A percentile compares a stretch with the other conserved stretches of the same genome.
Conservation (phyloP, 495 filamentous ascomycete species). For the Podospora comata region DNA sequence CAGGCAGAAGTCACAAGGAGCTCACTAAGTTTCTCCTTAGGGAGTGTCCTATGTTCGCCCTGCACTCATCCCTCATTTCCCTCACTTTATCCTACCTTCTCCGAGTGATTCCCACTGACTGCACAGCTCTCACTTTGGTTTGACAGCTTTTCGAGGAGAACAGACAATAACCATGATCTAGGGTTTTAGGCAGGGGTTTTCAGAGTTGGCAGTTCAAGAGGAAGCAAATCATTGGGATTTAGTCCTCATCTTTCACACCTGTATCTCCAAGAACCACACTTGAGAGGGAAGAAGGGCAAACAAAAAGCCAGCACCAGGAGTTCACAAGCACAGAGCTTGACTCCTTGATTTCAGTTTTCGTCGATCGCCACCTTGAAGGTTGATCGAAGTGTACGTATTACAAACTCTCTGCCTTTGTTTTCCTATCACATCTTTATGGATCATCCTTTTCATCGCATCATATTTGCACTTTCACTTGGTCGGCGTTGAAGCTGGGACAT, state of each 20-base stretch:
- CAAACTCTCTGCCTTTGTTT: constrained; percentile 24
- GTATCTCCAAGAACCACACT: neutral
- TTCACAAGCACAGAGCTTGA: constrained; percentile 33
- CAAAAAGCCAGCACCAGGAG: constrained; percentile 1
- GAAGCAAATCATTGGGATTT: neutral
- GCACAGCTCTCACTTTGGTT: neutral
- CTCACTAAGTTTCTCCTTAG: neutral
- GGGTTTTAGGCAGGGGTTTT: constrained; percentile 1
- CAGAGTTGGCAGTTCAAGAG: neutral
- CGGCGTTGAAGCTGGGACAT: constrained; percentile 7
- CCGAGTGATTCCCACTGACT: neutral
- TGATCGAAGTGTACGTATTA: constrained; percentile 40
- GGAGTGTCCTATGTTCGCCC: neutral
- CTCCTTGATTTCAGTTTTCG: constrained; percentile 27
- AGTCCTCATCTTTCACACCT: neutral
- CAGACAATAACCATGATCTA: constrained; percentile 4
- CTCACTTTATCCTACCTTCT: neutral
- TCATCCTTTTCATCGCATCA: neutral
- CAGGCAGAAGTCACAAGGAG: neutral
- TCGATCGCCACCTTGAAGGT: constrained; percentile 20
- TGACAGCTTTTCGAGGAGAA: neutral
- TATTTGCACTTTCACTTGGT: neutral
- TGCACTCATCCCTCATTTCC: neutral
- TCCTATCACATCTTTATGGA: constrained; percentile 7
- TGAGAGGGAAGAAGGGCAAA: constrained; percentile 10